phyloP scores from a whole-genome alignment of 2,329 filamentous ascomycete species.

The Dactylella cylindrospora region DNA sequence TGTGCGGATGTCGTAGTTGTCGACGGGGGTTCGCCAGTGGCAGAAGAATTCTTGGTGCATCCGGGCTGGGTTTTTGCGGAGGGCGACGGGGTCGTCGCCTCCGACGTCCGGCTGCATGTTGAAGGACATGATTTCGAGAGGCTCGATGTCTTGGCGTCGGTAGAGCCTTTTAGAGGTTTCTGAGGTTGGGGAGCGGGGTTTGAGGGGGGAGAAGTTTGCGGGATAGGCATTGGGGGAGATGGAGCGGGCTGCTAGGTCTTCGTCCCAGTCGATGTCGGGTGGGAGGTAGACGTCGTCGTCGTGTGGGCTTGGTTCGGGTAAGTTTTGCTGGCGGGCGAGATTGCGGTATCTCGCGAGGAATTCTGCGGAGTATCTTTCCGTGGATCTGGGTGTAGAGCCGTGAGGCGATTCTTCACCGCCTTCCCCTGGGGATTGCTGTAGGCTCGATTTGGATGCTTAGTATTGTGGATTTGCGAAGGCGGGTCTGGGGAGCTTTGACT shows the following conservation, averaged over 20 bases:
- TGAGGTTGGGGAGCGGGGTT: background rate
- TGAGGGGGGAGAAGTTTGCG: background rate
- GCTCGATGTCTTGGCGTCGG: background rate
- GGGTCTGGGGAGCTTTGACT: too few species aligned
- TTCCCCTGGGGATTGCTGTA: too few species aligned
- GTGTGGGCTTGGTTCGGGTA: too few species aligned
- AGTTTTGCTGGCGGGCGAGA: too few species aligned
- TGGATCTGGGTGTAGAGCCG: too few species aligned
- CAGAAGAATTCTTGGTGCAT: constrained; percentile 30
- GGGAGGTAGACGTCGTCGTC: background rate
- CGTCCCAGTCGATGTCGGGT: constrained; percentile 6
- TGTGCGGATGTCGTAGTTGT: background rate
- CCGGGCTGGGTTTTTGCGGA: constrained; percentile 22
- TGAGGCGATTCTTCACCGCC: too few species aligned
- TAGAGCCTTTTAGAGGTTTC: background rate
- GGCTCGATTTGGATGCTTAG: too few species aligned
- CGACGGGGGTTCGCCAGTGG: constrained; percentile 22
- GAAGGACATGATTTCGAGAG: constrained; percentile 9
- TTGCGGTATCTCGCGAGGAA: too few species aligned
- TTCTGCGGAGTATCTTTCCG: too few species aligned
- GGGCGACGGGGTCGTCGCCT: background rate
- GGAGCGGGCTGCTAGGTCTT: constrained; percentile 10
- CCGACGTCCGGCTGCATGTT: constrained; percentile 14
- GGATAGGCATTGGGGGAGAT: background rate
- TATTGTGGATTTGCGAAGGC: too few species aligned